Percentiles rank a stretch among this genome's conserved stretches.
Conservation (phyloP, 805 yeast species). For the Starmerella scarabaei region DNA sequence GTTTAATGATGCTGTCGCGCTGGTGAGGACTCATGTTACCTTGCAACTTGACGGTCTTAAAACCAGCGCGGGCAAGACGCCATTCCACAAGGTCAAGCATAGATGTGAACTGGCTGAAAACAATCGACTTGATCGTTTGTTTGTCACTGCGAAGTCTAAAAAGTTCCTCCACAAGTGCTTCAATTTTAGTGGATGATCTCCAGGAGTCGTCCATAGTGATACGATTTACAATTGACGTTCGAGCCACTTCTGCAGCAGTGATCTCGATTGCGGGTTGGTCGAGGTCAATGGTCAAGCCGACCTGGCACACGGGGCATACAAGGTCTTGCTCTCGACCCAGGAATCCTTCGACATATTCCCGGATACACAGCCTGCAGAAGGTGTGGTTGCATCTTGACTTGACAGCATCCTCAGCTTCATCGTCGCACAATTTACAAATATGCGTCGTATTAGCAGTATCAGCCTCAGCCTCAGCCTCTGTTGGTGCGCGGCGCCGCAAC, state of each 20-base stretch:
- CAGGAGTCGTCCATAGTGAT: constrained; percentile 74
- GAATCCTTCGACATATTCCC: constrained; percentile 71
- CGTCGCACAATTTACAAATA: constrained; percentile 89
- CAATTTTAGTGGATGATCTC: constrained; percentile 93
- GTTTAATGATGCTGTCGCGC: constrained; percentile 77
- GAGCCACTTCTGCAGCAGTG: constrained; percentile 36
- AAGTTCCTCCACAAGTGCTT: constrained; percentile 86
- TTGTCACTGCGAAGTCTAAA: constrained; percentile 75
- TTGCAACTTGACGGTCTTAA: constrained; percentile 82
- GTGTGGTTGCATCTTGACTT: constrained; percentile 87
- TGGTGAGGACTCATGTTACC: constrained; percentile 97
- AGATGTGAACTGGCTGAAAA: constrained; percentile 91
- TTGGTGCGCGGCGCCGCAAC: constrained; percentile 45
- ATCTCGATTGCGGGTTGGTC: constrained; percentile 67
- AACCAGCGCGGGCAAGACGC: constrained; percentile 90
- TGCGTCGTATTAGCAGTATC: constrained; percentile 30
- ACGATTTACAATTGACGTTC: constrained; percentile 67
- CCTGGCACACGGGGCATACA: constrained; percentile 93
- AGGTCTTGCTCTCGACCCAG: constrained; percentile 46
- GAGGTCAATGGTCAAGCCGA: constrained; percentile 79
- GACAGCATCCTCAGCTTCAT: constrained; percentile 95
- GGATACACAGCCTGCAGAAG: constrained; percentile 85
- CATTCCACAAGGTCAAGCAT: constrained; percentile 95
- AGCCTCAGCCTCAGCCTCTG: constrained; percentile 23
- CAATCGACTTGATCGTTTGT: constrained; percentile 87